Percentiles rank a stretch among this genome's conserved stretches.
phyloP scores from a whole-genome alignment of 1,284 basidiomycete genomes.

The Veloboletus limbatus region DNA sequence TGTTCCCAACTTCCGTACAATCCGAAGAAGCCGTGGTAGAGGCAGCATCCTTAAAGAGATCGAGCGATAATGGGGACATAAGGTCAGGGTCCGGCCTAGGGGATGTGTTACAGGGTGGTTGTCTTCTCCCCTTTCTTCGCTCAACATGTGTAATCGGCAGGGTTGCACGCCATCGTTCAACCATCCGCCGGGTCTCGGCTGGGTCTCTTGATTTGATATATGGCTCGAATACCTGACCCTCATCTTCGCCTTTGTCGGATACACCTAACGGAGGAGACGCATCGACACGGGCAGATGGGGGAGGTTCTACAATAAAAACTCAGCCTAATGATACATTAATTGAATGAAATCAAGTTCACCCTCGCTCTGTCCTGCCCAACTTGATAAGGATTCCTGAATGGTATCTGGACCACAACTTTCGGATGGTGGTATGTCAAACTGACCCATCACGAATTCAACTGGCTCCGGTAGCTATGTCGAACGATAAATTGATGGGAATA shows the following conservation, averaged over 20 bases:
- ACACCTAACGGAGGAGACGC: conserved; percentile 9
- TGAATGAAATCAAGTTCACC: conserved; percentile 24
- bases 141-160: conserved; percentile 16
- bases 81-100: conserved; percentile 10
- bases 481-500: conserved; percentile 1
- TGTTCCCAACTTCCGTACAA: conserved; percentile 32
- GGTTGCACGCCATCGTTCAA: conserved; percentile 31
- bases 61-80: conserved; percentile 23
- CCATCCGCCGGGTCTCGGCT: conserved; percentile 30
- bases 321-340: background rate
- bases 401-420: conserved; percentile 16
- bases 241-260: conserved; percentile 25
- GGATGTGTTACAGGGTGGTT: conserved; percentile 5
- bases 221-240: conserved; percentile 6
- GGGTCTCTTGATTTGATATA: conserved; percentile 26
- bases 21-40: conserved; percentile 34
- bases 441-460: conserved; percentile 32
- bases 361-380: conserved; percentile 35
- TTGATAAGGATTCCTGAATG: conserved; percentile 34
- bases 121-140: conserved; percentile 19
- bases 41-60: conserved; percentile 26
- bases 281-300: conserved; percentile 22
- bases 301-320: conserved; percentile 18
- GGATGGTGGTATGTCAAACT: conserved; percentile 21
- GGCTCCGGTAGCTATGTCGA: conserved; percentile 39